Evolutionary conservation across 108 stramenopile species (phyloP), one percentile per base, ranked within the genome.

Genomic region (Fragilariopsis cylindrus): DNA sequence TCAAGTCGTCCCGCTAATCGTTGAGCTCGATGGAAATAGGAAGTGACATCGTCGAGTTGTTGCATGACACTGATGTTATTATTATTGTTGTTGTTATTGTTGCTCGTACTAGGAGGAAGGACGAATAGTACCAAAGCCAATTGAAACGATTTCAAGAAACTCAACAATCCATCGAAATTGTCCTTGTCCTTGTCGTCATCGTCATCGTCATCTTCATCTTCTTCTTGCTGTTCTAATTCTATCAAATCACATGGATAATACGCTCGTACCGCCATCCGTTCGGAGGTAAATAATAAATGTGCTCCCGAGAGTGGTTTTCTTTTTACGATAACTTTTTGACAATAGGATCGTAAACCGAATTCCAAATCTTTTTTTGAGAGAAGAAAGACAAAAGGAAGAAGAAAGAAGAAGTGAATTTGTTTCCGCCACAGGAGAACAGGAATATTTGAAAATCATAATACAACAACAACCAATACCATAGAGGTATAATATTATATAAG

Each of bases 211-310:
- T 60, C 30, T 0, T 21, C 21, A 21, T 21, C 3, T 21, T 6
- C 19, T 9, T 7, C 18, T 60, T 60, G 40, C 2, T 16, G n/a
- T 8, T 9, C n/a, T 60, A 68, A 49, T 52, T 48, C 67, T 11
- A 6, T 8, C 46, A 68, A 50, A 4, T 68, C 67, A 52, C 67
- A 68, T 5, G 67, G 67, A 50, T 68, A 68, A 19, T 68, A 68
- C 0, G 46, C 67, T 48, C 67, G 47, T 7, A 68, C 49, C 39
- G 67, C 67, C 11, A 68, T 48, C 4, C 67, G 67, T 50, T 68
- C 67, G 0, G 48, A n/a, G 0, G 49, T 39, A 68, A 48, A 50
- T 13, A 50, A 12, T 12, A 68, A 52, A 50, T 68, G 67, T 5
- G 67, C 67, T 68, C 67, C 67, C 48, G 67, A 68, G 0, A 68